A percentile compares a stretch with the other conserved stretches of the same genome.
These are phyloP conservation scores for Yamadazyma insecticola DNA, from an alignment of 805 yeast genomes.

Conservation along the genomic window DNA sequence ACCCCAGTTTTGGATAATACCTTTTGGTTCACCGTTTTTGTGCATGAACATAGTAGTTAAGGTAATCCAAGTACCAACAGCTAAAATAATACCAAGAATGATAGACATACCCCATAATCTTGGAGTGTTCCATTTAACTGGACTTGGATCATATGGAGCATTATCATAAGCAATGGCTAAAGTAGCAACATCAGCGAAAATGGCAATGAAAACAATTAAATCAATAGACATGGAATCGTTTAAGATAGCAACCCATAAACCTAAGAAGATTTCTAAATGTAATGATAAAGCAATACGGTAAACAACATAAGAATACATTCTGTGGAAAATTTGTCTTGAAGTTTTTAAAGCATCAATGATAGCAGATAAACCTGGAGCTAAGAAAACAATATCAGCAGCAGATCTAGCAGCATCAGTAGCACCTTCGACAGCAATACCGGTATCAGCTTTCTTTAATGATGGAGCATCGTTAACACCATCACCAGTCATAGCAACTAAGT, in stretches of 20 bases:
- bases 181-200: slow-evolving; percentile 96
- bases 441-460: slow-evolving; percentile 86
- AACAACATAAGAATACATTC: slow-evolving; percentile 97
- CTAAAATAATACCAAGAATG: slow-evolving; percentile 78
- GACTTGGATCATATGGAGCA: slow-evolving; percentile 89
- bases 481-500: slow-evolving; percentile 99
- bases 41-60: slow-evolving; percentile 89
- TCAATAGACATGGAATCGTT: slow-evolving; percentile 83
- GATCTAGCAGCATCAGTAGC: slow-evolving; percentile 96
- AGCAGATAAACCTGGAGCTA: slow-evolving; percentile 93
- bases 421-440: slow-evolving; percentile 98
- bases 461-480: slow-evolving; percentile 99
- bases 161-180: slow-evolving; percentile 96
- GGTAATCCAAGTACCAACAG: slow-evolving; percentile 91
- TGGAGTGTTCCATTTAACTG: slow-evolving; percentile 96
- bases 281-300: slow-evolving; percentile 96
- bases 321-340: slow-evolving; percentile 96
- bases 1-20: slow-evolving; percentile 96
- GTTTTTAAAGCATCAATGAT: slow-evolving; percentile 90
- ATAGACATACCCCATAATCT: slow-evolving; percentile 97
- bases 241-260: slow-evolving; percentile 94
- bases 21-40: slow-evolving; percentile 52
- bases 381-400: slow-evolving; percentile 92
- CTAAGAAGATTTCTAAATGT: slow-evolving; percentile 91
- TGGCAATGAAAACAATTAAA: slow-evolving; percentile 93